Base-by-base conservation (phyloP, 2,329 filamentous ascomycete species). In the Xylaria sp. region DNA sequence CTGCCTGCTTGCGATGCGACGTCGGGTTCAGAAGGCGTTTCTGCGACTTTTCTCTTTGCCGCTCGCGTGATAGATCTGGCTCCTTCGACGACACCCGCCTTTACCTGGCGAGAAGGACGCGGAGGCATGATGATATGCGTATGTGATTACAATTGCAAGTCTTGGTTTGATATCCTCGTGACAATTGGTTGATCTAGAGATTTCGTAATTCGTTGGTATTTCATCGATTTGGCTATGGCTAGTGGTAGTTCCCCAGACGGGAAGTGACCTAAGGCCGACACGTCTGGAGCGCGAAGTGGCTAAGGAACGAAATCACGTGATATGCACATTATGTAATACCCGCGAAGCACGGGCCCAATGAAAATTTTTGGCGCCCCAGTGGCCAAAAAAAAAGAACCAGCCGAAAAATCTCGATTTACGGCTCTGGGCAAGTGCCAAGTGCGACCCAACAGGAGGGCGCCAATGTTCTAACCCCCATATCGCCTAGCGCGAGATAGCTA, bases 51-150 rank as follows among this genome's bases (percentile, higher is more conserved):
- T 51, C 58, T 64, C 55, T 70, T 70, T 23, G 58, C 52, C 11
- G 59, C 59, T 56, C 62, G 65, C 8, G 61, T 13, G 59, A 65
- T 57, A 50, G 68, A 65, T 61, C 66, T 69, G 11, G 58, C 52
- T 18, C 61, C 52, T 34, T 62, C 66, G 46, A 53, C 54, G 9
- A 58, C 44, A 5, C 44, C 57, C 7, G 37, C 11, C 11, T 42
- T 42, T 5, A 13, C 37, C 37, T 42, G 37, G 8, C 37, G 37
- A 13, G 37, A 42, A 42, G 11, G 37, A 13, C 37, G 37, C 2
- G 37, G 11, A 42, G 37, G 37, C 37, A 42, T 42, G 2, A 13
- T 42, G 2, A 42, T 42, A 4, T 42, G 9, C 8, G 37, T 1
- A 8, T 42, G 37, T 7, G 37, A 42, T 1, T 42, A 13, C 9